phyloP scores from a whole-genome alignment of 2,329 filamentous ascomycete genomes.

The Lasiodiplodia sp. region DNA sequence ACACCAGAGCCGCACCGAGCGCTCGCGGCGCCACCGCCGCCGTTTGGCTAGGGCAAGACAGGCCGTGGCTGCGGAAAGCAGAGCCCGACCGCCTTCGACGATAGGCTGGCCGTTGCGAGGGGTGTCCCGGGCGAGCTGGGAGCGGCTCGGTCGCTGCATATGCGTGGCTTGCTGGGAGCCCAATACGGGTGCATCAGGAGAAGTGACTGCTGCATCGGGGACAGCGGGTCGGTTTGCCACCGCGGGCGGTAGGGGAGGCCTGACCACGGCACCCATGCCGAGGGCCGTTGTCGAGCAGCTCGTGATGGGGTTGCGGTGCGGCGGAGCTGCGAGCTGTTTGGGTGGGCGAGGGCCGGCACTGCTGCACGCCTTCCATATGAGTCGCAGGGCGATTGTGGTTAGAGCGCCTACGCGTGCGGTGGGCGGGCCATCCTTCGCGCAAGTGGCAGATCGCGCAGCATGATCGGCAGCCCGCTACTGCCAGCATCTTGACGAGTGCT shows the following conservation, averaged over 20 bases:
- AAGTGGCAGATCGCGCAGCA: slow-evolving; percentile 26
- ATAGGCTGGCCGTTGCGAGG: slow-evolving; percentile 27
- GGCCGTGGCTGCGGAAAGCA: not conserved
- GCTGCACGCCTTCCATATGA: slow-evolving; percentile 9
- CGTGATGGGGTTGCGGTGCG: slow-evolving; percentile 1
- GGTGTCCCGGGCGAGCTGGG: slow-evolving; percentile 16
- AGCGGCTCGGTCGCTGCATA: slow-evolving; percentile 18
- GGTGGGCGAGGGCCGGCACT: slow-evolving; percentile 1
- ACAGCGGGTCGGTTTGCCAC: slow-evolving; percentile 11
- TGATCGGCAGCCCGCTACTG: slow-evolving; percentile 21
- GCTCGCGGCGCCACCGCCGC: slow-evolving; percentile 17
- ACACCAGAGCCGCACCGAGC: slow-evolving; percentile 18
- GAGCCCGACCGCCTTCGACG: slow-evolving; percentile 16
- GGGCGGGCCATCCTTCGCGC: slow-evolving; percentile 23
- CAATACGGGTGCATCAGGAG: slow-evolving; percentile 24
- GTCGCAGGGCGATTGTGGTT: slow-evolving; percentile 1
- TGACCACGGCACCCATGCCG: slow-evolving; percentile 3
- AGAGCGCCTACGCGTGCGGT: slow-evolving; percentile 25
- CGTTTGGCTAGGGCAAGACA: slow-evolving; percentile 13
- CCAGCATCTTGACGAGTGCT: slow-evolving; percentile 13
- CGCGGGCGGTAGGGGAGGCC: slow-evolving; percentile 19
- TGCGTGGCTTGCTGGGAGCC: slow-evolving; percentile 24
- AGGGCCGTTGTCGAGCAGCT: not conserved
- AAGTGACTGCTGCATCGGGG: slow-evolving; percentile 22
- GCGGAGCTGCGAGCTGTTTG: slow-evolving; percentile 1